Conservation (phyloP, 2,329 filamentous ascomycete genomes). For the Arthrobotrys sinensis region DNA sequence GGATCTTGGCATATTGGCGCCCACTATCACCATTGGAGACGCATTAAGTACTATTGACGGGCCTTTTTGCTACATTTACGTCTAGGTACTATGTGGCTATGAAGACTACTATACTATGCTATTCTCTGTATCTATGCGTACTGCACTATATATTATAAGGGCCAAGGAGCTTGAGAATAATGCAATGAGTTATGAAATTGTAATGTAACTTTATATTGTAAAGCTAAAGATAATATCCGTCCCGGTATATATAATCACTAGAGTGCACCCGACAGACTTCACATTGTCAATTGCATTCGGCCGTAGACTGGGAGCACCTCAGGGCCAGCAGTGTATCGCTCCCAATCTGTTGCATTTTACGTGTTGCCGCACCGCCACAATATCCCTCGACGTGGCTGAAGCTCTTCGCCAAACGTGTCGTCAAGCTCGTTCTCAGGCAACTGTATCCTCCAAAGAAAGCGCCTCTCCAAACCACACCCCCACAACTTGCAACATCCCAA, state of each 20-base stretch:
- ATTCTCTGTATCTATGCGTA: too few species aligned
- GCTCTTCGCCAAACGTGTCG: slow-evolving; percentile 61
- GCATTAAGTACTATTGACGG: slow-evolving; percentile 69
- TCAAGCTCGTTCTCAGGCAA: slow-evolving; percentile 53
- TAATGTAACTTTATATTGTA: too few species aligned
- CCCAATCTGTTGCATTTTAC: slow-evolving; percentile 43
- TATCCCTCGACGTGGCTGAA: slow-evolving; percentile 30
- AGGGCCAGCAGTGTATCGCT: too few species aligned
- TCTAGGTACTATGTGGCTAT: slow-evolving; percentile 14
- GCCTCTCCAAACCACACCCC: slow-evolving; percentile 18
- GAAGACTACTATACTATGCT: too few species aligned
- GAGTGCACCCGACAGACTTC: too few species aligned
- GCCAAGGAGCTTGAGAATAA: too few species aligned
- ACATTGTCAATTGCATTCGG: too few species aligned
- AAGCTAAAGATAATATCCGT: too few species aligned
- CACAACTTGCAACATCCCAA: slow-evolving; percentile 1
- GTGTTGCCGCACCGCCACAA: slow-evolving; percentile 53
- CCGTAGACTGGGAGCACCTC: too few species aligned
- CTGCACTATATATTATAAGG: too few species aligned
- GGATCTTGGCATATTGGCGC: slow-evolving; percentile 65
- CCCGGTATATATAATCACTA: too few species aligned
- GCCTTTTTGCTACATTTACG: slow-evolving; percentile 70
- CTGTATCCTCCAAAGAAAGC: slow-evolving; percentile 48
- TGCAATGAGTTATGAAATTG: background rate
- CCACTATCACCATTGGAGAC: slow-evolving; percentile 65